Evolutionary conservation across 257 asterid genomes (phyloP), one percentile per base, ranked within the genome.

Genomic region (Primulina eburnea): DNA sequence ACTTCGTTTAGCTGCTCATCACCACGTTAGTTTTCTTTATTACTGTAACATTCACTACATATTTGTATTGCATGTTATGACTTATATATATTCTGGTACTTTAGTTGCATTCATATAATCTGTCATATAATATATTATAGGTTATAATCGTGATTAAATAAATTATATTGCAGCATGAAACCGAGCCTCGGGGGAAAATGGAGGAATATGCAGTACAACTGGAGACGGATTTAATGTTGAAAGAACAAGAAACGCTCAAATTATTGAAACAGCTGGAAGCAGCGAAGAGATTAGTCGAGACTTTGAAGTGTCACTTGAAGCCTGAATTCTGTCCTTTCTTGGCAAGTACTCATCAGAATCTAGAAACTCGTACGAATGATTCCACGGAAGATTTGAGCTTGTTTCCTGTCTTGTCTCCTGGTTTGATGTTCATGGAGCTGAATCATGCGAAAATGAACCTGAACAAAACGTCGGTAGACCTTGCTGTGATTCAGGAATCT

Each of bases 401-500:
- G 43, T 70, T 79, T 64, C 85, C 84, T 55, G 71, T 68, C 68
- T 70, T 70, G 26, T 79, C 89, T 1, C 93, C 97, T 9, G 84
- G 85, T 65, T 65, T 73, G 29, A 84, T 86, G 76, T 82, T 83
- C 68, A 80, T 73, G 68, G 96, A 93, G 73, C 70, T 93, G 77
- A 84, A 71, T 74, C 92, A 78, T 50, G 95, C 97, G 12, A 89
- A 87, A 81, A 28, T 66, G 33, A 85, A 85, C 81, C 96, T 93
- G 65, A 78, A 75, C 55, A 87, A 86, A 69, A 89, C 94, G 16
- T 81, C 97, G 0, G 69, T 68, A 7, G 94, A 88, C 77, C 97
- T 93, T 14, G 88, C 95, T 11, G 82, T 79, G 14, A 89, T 93
- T 71, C 89, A 87, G 66, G 90, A 92, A 12, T 93, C 97, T 10